phyloP scores from a whole-genome alignment of 345 rosid genomes.

The Pistacia integerrima region DNA sequence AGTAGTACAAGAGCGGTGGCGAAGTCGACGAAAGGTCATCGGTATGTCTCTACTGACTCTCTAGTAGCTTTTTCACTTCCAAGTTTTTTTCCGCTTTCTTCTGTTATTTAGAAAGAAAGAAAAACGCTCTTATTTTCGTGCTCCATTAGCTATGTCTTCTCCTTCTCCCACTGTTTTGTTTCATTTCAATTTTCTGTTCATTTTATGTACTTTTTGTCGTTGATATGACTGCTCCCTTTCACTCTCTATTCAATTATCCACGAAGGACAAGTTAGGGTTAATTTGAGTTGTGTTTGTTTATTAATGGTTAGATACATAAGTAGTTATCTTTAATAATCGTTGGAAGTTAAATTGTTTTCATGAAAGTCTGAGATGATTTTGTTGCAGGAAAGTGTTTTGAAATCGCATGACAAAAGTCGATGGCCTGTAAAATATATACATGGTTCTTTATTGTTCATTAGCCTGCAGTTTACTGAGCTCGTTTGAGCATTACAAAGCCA shows the following conservation, averaged over 20 bases:
- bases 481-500: not conserved
- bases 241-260: not conserved
- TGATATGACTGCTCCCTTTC: not conserved
- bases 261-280: not conserved
- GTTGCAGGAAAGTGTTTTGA: slow-evolving; percentile 16
- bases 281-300: not conserved
- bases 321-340: not conserved
- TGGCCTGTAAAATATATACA: not conserved
- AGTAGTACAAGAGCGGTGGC: not conserved
- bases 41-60: not conserved
- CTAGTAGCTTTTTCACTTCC: not conserved
- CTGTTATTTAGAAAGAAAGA: not conserved
- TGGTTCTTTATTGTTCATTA: not conserved
- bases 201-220: slow-evolving; percentile 19
- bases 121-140: not conserved
- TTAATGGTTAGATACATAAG: not conserved
- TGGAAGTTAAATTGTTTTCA: not conserved
- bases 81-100: not conserved
- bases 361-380: not conserved
- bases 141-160: not conserved
- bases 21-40: not conserved
- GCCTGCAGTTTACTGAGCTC: not conserved
- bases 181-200: slow-evolving; percentile 21
- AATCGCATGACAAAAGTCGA: not conserved
- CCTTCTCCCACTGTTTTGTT: not conserved